A percentile compares a stretch with the other conserved stretches of the same genome.
These are phyloP conservation scores for Nissolia schottii DNA, from an alignment of 306 rosid genomes.

Conservation along the genomic window DNA sequence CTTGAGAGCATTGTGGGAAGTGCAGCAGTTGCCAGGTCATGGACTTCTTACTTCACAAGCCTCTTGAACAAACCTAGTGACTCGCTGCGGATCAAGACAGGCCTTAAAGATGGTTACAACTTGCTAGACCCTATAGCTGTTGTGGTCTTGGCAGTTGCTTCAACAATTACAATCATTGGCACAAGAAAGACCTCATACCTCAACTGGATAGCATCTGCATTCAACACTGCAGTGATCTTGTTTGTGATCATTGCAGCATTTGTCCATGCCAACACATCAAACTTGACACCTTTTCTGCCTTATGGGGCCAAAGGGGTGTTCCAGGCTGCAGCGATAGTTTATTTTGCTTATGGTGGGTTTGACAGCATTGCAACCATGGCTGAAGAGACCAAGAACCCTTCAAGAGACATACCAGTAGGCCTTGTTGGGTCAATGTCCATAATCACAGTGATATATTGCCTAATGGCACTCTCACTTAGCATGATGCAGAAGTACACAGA, in stretches of 20 bases:
- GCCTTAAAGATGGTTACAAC: slow-evolving; percentile 46
- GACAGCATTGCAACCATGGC: slow-evolving; percentile 69
- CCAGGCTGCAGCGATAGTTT: slow-evolving; percentile 63
- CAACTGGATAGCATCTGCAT: slow-evolving; percentile 68
- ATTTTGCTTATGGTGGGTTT: slow-evolving; percentile 78
- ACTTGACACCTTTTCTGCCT: slow-evolving; percentile 60
- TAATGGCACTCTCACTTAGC: slow-evolving; percentile 63
- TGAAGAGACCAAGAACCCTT: slow-evolving; percentile 71
- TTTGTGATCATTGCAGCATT: slow-evolving; percentile 56
- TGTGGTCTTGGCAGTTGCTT: slow-evolving; percentile 36
- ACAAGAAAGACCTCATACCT: slow-evolving; percentile 59
- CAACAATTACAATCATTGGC: slow-evolving; percentile 53
- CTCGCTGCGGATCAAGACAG: slow-evolving; percentile 49
- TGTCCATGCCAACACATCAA: slow-evolving; percentile 43
- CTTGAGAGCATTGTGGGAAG: slow-evolving; percentile 61
- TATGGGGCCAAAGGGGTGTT: slow-evolving; percentile 56
- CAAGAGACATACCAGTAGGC: slow-evolving; percentile 67
- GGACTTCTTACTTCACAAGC: slow-evolving; percentile 75
- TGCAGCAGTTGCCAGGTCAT: slow-evolving; percentile 66
- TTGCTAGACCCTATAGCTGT: slow-evolving; percentile 71
- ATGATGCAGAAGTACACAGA: slow-evolving; percentile 80
- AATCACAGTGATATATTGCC: slow-evolving; percentile 60
- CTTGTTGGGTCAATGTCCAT: slow-evolving; percentile 69
- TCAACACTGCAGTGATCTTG: slow-evolving; percentile 47
- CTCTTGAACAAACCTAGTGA: slow-evolving; percentile 49